These are phyloP conservation scores for Hypomyces perniciosus DNA, from an alignment of 2,329 filamentous ascomycete species.

Conservation along the genomic window DNA sequence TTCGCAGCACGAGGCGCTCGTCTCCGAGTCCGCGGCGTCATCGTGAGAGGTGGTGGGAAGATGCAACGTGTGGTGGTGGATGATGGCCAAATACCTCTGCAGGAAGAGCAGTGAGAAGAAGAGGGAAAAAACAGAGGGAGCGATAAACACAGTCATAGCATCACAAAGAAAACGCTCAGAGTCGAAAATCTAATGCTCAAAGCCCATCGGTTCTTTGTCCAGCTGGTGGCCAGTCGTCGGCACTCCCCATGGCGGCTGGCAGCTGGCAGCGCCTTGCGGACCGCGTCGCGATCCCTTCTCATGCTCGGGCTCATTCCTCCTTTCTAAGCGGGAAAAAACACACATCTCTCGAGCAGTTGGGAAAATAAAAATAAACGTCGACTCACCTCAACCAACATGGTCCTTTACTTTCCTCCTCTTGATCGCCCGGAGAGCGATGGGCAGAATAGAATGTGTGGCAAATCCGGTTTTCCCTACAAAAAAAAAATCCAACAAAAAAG, in stretches of 20 bases:
- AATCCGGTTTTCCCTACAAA: background rate
- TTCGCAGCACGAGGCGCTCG: conserved; percentile 14
- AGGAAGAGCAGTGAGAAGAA: background rate
- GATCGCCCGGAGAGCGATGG: background rate
- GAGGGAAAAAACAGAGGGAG: conserved; percentile 8
- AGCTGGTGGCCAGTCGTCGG: conserved; percentile 7
- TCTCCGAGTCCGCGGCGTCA: conserved; percentile 9
- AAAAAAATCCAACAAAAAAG: background rate
- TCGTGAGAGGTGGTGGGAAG: background rate
- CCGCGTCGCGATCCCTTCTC: background rate
- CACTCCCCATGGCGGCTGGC: conserved; percentile 8
- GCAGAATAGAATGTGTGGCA: no score
- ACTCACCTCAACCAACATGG: conserved; percentile 35
- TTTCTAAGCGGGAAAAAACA: background rate
- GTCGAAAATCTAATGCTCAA: background rate
- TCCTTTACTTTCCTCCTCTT: conserved; percentile 7
- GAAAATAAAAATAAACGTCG: background rate
- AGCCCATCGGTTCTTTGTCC: background rate
- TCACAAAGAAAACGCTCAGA: background rate
- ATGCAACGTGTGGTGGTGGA: background rate
- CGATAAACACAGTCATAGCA: background rate
- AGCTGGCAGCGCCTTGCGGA: background rate
- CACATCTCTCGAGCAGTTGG: no score
- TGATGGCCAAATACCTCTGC: background rate
- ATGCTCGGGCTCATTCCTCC: background rate